A percentile compares a stretch with the other conserved stretches of the same genome.
Evolutionary conservation across 2,329 filamentous ascomycete species (phyloP).

Genomic region (Talaromyces sp.): DNA sequence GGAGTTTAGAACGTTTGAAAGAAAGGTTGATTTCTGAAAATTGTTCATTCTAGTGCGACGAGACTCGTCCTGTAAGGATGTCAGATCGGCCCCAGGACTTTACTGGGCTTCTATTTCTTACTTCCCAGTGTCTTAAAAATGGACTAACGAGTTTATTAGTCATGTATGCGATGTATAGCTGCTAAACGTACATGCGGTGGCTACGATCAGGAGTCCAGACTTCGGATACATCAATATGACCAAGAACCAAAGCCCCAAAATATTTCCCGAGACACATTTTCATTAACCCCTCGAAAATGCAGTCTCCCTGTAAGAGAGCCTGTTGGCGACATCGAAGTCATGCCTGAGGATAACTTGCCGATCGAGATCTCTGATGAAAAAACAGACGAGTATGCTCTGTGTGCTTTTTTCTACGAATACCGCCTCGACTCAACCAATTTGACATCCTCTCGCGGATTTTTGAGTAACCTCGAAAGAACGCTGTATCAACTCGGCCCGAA

Average conservation of each 20-base stretch:
- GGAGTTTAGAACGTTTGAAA: not conserved
- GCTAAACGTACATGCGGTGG: conserved; percentile 4
- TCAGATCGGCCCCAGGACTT: not conserved
- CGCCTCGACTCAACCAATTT: not conserved
- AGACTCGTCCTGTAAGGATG: conserved; percentile 5
- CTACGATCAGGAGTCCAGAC: not conserved
- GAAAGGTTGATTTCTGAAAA: not conserved
- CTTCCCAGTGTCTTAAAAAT: not conserved
- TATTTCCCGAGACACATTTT: not conserved
- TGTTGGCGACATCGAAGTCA: not conserved
- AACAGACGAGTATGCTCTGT: not conserved
- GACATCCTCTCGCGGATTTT: not conserved
- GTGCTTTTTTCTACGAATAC: conserved; percentile 6
- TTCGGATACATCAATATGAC: conserved; percentile 4
- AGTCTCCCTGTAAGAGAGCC: conserved; percentile 2
- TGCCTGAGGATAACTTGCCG: not conserved
- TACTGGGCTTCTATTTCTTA: not conserved
- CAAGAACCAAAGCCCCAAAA: not conserved
- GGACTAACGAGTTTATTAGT: not conserved
- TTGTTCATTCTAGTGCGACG: conserved; percentile 1
- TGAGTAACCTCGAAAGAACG: not conserved
- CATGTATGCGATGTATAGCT: conserved; percentile 5
- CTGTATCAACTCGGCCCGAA: not conserved
- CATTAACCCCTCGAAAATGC: conserved; percentile 1
- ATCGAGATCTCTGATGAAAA: conserved; percentile 1